phyloP scores from a whole-genome alignment of 139 green algal species.

The Coccomyxa sp. region DNA sequence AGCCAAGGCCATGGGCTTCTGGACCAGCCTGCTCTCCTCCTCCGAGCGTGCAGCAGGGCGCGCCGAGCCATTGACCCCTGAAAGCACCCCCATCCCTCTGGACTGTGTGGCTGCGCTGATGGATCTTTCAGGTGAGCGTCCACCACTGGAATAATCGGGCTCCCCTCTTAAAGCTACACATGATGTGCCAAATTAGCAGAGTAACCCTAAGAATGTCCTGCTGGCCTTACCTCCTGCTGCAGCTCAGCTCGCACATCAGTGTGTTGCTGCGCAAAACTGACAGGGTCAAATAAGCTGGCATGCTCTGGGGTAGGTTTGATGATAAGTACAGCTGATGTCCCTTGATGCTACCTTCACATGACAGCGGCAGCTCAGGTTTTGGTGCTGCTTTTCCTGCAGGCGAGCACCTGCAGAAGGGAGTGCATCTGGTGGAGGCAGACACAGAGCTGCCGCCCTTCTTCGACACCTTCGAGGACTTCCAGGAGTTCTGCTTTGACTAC shows the following conservation, averaged over 20 bases:
- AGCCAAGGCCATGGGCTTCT: slow-evolving; percentile 55
- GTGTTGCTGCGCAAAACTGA: no score
- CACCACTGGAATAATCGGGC: no score
- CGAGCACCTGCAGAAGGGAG: slow-evolving; percentile 21
- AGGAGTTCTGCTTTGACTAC: slow-evolving; percentile 40
- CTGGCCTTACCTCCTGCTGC: no score
- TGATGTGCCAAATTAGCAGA: no score
- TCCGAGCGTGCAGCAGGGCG: slow-evolving; percentile 1
- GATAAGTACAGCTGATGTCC: no score
- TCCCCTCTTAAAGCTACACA: no score
- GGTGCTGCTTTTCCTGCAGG: background rate
- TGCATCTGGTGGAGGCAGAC: slow-evolving; percentile 20
- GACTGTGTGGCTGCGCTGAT: slow-evolving; percentile 36
- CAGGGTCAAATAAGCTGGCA: no score
- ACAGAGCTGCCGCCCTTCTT: slow-evolving; percentile 46
- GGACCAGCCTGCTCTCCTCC: slow-evolving; percentile 37
- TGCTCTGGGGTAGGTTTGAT: no score
- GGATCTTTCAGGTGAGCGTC: slow-evolving; percentile 28
- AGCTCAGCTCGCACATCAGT: no score
- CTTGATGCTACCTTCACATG: no score
- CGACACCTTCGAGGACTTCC: slow-evolving; percentile 41
- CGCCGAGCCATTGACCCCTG: background rate
- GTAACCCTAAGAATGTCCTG: no score
- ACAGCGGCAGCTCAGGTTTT: no score
- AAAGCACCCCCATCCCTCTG: background rate